phyloP scores from a whole-genome alignment of 495 filamentous ascomycete species.

The Daldinia caldariorum region DNA sequence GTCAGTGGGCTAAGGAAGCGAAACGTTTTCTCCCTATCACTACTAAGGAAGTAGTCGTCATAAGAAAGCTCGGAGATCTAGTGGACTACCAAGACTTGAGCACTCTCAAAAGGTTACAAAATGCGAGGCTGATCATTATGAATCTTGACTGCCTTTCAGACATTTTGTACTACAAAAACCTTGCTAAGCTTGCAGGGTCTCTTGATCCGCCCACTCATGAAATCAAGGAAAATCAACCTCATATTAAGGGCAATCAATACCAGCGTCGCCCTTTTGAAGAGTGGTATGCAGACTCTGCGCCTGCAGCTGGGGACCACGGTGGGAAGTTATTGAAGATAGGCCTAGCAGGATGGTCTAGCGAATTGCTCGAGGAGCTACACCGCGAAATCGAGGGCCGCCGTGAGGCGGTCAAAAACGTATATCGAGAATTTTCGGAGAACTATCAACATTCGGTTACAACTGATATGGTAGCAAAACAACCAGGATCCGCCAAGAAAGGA shows the following conservation, averaged over 20 bases:
- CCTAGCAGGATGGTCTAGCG: neutral
- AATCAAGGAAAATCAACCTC: neutral
- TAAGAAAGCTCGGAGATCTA: conserved; percentile 50
- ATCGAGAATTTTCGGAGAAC: neutral
- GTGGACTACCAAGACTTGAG: conserved; percentile 24
- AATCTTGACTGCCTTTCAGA: conserved; percentile 55
- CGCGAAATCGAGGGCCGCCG: neutral
- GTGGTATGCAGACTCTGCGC: conserved; percentile 61
- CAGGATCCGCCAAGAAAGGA: neutral
- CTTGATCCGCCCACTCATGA: conserved; percentile 55
- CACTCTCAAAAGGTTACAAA: conserved; percentile 53
- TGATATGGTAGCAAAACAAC: neutral
- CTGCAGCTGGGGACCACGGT: conserved; percentile 52
- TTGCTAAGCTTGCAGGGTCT: conserved; percentile 56
- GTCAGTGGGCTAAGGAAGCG: conserved; percentile 75
- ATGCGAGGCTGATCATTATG: conserved; percentile 67
- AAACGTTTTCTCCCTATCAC: conserved; percentile 54
- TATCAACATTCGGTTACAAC: neutral
- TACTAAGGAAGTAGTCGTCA: conserved; percentile 54
- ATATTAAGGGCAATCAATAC: neutral
- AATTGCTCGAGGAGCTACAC: neutral
- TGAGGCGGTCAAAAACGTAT: neutral
- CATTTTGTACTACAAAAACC: conserved; percentile 49
- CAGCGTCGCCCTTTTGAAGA: conserved; percentile 59
- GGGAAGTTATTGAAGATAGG: conserved; percentile 10